Evolutionary conservation across 2,329 filamentous ascomycete genomes (phyloP).

Genomic region (Phoma sp.): DNA sequence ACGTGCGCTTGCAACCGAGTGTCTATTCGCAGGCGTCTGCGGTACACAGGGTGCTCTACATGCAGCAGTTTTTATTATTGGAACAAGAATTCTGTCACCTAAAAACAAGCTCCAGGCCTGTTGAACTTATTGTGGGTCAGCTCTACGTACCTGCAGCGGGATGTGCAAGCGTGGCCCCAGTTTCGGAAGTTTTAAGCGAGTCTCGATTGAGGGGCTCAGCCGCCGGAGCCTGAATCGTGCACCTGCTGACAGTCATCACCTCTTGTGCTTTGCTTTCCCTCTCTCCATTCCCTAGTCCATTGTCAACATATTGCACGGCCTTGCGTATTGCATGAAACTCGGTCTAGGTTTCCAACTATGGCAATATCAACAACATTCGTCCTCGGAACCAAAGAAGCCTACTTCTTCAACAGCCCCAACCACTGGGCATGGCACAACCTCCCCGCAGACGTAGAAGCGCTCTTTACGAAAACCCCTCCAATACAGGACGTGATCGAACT

Average conservation of each 20-base stretch:
- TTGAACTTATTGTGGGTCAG: background rate
- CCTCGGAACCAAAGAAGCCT: constrained; percentile 35
- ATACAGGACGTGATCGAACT: constrained; percentile 39
- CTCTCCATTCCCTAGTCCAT: background rate
- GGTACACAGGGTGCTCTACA: background rate
- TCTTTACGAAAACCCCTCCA: constrained; percentile 40
- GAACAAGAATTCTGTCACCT: background rate
- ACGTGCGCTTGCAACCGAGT: background rate
- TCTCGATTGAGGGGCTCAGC: constrained; percentile 15
- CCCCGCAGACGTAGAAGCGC: constrained; percentile 34
- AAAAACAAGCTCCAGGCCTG: background rate
- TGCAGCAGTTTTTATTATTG: background rate
- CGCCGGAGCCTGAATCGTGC: background rate
- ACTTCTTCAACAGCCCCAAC: constrained; percentile 45
- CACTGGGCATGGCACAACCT: constrained; percentile 43
- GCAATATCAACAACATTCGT: constrained; percentile 38
- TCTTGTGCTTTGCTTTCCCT: background rate
- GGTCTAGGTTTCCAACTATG: constrained; percentile 20
- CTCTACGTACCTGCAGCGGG: constrained; percentile 15
- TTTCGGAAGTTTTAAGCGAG: constrained; percentile 23
- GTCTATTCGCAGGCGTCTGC: background rate
- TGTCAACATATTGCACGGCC: background rate
- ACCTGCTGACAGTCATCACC: background rate
- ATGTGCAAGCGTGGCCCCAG: constrained; percentile 10
- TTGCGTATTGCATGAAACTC: background rate